These are phyloP conservation scores for Xenoacremonium recifei DNA, from an alignment of 2,329 filamentous ascomycete genomes.

Conservation along the genomic window DNA sequence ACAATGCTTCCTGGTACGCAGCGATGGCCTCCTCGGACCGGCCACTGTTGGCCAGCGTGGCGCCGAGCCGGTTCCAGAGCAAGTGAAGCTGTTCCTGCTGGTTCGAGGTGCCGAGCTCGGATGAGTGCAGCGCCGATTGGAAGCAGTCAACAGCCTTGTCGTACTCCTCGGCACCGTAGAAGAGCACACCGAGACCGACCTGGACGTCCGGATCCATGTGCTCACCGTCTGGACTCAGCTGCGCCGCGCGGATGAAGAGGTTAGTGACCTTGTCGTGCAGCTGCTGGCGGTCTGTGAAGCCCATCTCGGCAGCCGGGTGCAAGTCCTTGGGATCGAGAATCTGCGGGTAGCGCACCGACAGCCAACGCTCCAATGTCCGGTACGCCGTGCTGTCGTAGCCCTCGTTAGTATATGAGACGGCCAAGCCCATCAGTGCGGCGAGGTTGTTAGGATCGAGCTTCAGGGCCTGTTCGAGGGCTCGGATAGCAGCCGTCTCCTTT, in stretches of 20 bases:
- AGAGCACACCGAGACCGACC: conserved; percentile 92
- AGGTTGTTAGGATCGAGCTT: conserved; percentile 86
- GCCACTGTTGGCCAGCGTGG: conserved; percentile 92
- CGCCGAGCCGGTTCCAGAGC: conserved; percentile 95
- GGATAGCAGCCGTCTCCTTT: conserved; percentile 94
- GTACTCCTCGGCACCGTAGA: conserved; percentile 97
- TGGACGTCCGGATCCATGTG: conserved; percentile 99
- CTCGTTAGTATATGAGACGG: conserved; percentile 97
- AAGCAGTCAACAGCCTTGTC: conserved; percentile 99
- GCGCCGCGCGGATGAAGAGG: conserved; percentile 88
- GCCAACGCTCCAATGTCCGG: conserved; percentile 92
- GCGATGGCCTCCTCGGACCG: conserved; percentile 94
- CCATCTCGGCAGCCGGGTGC: conserved; percentile 76
- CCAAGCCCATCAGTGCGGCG: conserved; percentile 88
- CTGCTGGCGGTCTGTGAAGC: conserved; percentile 88
- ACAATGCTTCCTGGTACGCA: conserved; percentile 90
- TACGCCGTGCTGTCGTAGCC: conserved; percentile 97
- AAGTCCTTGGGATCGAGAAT: conserved; percentile 72
- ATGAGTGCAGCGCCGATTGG: conserved; percentile 81
- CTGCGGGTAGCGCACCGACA: conserved; percentile 89
- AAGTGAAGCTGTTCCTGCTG: conserved; percentile 85
- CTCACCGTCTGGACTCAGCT: conserved; percentile 85
- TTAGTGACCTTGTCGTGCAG: conserved; percentile 89
- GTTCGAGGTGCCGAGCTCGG: conserved; percentile 81
- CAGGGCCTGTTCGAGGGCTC: conserved; percentile 86